These are phyloP conservation scores for Solanum medicagineum DNA, from an alignment of 257 asterid genomes.

Conservation along the genomic window DNA sequence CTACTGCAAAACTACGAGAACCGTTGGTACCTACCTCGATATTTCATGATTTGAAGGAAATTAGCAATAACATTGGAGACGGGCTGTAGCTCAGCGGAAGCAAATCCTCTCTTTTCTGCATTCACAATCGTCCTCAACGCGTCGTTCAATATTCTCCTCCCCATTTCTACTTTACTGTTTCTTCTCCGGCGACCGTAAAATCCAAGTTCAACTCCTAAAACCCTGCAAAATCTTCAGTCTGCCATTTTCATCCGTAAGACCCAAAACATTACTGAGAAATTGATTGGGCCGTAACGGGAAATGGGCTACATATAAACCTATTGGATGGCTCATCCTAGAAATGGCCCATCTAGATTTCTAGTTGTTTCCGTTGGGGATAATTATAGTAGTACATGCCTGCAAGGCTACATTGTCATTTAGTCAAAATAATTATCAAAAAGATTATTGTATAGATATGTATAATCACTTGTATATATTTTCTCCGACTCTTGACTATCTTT, in stretches of 20 bases:
- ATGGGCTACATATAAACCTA: background rate
- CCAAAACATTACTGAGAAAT: background rate
- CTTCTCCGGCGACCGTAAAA: background rate
- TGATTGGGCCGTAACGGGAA: background rate
- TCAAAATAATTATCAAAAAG: no score
- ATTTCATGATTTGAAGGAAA: slow-evolving; percentile 89
- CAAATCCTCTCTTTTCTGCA: slow-evolving; percentile 88
- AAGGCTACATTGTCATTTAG: no score
- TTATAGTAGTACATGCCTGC: no score
- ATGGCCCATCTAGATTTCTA: background rate
- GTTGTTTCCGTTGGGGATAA: no score
- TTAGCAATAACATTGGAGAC: slow-evolving; percentile 69
- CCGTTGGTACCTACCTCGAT: slow-evolving; percentile 38
- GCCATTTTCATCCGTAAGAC: background rate
- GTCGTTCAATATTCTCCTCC: slow-evolving; percentile 78
- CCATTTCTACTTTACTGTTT: slow-evolving; percentile 32
- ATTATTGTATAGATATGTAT: no score
- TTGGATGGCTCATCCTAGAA: background rate
- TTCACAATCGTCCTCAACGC: slow-evolving; percentile 80
- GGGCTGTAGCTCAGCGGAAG: slow-evolving; percentile 72
- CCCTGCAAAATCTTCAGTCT: background rate
- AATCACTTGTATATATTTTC: no score
- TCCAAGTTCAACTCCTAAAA: background rate
- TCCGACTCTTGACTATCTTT: no score
- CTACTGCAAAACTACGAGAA: background rate